Conservation (phyloP, 2,329 filamentous ascomycete genomes). For the Fusarium miscanthi region DNA sequence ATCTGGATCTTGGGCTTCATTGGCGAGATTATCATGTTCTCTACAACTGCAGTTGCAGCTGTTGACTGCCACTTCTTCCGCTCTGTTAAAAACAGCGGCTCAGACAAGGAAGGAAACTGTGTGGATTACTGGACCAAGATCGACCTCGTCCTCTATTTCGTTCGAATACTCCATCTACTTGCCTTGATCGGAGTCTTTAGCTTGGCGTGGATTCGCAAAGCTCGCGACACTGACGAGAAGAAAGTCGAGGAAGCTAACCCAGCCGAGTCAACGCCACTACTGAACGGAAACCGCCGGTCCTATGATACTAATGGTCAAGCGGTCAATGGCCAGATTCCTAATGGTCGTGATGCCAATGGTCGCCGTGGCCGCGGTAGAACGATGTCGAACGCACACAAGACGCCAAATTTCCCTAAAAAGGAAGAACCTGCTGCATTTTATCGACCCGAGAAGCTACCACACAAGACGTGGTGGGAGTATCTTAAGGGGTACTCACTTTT, state of each 20-base stretch:
- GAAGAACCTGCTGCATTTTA: slow-evolving; percentile 85
- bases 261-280: slow-evolving; percentile 72
- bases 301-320: slow-evolving; percentile 50
- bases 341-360: slow-evolving; percentile 39
- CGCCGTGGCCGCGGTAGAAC: slow-evolving; percentile 52
- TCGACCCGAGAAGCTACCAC: slow-evolving; percentile 84
- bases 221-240: slow-evolving; percentile 52
- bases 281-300: slow-evolving; percentile 57
- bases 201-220: slow-evolving; percentile 56
- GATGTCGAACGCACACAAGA: slow-evolving; percentile 54
- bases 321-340: slow-evolving; percentile 38
- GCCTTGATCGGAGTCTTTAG: slow-evolving; percentile 64
- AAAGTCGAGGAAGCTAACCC: slow-evolving; percentile 54
- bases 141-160: slow-evolving; percentile 73
- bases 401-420: slow-evolving; percentile 49
- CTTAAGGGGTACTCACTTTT: slow-evolving; percentile 91
- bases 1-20: slow-evolving; percentile 81
- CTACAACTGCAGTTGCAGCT: slow-evolving; percentile 75
- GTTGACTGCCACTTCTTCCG: slow-evolving; percentile 72
- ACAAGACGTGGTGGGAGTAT: slow-evolving; percentile 96
- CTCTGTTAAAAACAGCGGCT: slow-evolving; percentile 45
- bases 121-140: slow-evolving; percentile 58
- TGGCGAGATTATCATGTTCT: slow-evolving; percentile 78
- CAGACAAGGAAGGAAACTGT: slow-evolving; percentile 46
- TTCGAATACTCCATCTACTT: slow-evolving; percentile 75